Evolutionary conservation across 352 stramenopile genomes (phyloP).

Genomic region (Globisporangium perplexum): DNA sequence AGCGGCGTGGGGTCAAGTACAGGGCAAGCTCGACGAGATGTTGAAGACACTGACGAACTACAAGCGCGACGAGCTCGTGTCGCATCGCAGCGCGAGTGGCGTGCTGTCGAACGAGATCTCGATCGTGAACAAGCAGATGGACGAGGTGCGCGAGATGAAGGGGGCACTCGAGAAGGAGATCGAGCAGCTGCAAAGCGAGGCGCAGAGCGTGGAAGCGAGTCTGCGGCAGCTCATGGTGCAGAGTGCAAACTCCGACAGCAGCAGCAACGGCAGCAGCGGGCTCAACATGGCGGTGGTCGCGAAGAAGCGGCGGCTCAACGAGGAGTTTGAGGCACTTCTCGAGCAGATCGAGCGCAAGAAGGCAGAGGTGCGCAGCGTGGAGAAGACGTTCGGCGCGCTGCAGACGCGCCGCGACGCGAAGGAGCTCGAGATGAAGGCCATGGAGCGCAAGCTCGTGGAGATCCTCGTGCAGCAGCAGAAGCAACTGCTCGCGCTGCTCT

Average conservation of each 20-base stretch:
- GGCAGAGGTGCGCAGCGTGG: conserved; percentile 42
- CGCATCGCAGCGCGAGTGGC: conserved; percentile 59
- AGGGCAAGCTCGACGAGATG: conserved; percentile 51
- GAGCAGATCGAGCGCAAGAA: conserved; percentile 74
- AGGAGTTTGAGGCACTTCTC: conserved; percentile 74
- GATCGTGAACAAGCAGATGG: conserved; percentile 70
- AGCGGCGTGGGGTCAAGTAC: conserved; percentile 26
- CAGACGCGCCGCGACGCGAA: conserved; percentile 56
- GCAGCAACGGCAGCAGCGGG: conserved; percentile 3
- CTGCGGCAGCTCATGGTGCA: conserved; percentile 63
- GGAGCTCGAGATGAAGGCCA: conserved; percentile 64
- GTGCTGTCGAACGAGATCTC: conserved; percentile 72
- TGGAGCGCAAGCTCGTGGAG: conserved; percentile 79
- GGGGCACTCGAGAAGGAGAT: conserved; percentile 45
- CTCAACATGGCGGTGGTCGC: conserved; percentile 62
- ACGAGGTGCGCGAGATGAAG: conserved; percentile 68
- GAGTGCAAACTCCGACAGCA: no score
- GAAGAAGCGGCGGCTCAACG: conserved; percentile 77
- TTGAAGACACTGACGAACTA: conserved; percentile 69
- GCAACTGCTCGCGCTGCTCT: conserved; percentile 53
- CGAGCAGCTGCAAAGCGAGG: conserved; percentile 49
- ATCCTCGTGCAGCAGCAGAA: conserved; percentile 85
- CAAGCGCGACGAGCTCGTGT: conserved; percentile 75
- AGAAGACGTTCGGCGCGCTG: conserved; percentile 57
- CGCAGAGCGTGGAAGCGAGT: conserved; percentile 42